A percentile compares a stretch with the other conserved stretches of the same genome.
phyloP scores from a whole-genome alignment of 1,284 basidiomycete genomes.

The Leccinum fuscescens region DNA sequence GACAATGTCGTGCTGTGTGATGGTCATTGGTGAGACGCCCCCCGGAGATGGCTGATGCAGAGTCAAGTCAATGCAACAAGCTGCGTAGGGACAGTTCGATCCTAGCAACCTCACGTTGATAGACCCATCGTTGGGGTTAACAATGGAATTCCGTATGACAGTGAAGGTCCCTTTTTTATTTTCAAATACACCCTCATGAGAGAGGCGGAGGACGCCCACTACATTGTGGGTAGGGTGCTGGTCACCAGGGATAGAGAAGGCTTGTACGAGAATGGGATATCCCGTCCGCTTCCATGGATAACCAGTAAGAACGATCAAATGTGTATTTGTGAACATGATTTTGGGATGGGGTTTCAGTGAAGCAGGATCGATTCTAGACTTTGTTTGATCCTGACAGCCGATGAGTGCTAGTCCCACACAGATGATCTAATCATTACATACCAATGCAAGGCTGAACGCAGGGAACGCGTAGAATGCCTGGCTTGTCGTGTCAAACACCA shows the following conservation, averaged over 20 bases:
- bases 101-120: not conserved
- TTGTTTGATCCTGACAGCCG: not conserved
- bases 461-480: not conserved
- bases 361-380: not conserved
- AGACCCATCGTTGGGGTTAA: not conserved
- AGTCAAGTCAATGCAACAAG: not conserved
- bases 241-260: not conserved
- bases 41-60: not conserved
- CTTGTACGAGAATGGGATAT: not conserved
- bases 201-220: not conserved
- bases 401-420: not conserved
- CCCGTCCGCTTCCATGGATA: not conserved
- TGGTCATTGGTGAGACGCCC: not conserved
- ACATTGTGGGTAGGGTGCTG: not conserved
- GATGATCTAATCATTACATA: not conserved
- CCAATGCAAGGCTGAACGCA: not conserved
- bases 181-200: not conserved
- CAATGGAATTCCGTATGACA: not conserved
- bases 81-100: not conserved
- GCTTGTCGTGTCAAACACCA: not conserved
- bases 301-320: not conserved
- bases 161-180: not conserved
- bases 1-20: not conserved
- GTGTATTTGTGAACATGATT: not conserved
- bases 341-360: not conserved